phyloP scores from a whole-genome alignment of 805 yeast genomes.

The Saccharomycopsis sp. region DNA sequence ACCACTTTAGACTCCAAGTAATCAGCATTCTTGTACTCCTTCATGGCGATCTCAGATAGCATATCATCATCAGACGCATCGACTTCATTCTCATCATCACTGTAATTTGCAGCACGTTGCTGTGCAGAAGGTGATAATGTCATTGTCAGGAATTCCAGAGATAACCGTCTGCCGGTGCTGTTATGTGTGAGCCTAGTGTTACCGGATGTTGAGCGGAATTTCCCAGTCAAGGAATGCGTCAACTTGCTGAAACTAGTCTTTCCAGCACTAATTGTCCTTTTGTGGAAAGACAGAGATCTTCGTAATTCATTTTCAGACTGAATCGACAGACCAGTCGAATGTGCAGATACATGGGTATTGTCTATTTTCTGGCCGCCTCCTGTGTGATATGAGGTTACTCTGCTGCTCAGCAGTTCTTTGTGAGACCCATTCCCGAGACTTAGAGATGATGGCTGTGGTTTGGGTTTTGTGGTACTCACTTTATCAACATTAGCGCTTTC shows the following conservation, averaged over 20 bases:
- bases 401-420: too few relatives aligned
- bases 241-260: slow-evolving; percentile 17
- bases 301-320: slow-evolving; percentile 1
- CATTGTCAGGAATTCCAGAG: not conserved
- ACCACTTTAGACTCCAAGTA: too few relatives aligned
- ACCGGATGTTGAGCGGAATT: slow-evolving; percentile 14
- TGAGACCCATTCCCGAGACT: too few relatives aligned
- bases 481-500: slow-evolving; percentile 2
- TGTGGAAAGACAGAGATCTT: slow-evolving; percentile 15
- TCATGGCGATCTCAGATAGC: slow-evolving; percentile 18
- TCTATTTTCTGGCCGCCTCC: too few relatives aligned
- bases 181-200: slow-evolving; percentile 1
- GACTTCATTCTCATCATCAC: slow-evolving; percentile 4
- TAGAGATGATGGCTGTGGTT: too few relatives aligned
- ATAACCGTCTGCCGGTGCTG: not conserved
- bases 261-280: slow-evolving; percentile 18
- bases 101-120: not conserved
- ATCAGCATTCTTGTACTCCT: slow-evolving; percentile 18
- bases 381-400: too few relatives aligned
- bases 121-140: not conserved
- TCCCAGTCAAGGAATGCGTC: slow-evolving; percentile 19
- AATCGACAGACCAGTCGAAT: not conserved
- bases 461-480: too few relatives aligned
- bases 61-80: slow-evolving; percentile 20
- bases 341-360: too few relatives aligned